Evolutionary conservation across 208 protist genomes (phyloP).

Genomic region (Crithidia sp.): DNA sequence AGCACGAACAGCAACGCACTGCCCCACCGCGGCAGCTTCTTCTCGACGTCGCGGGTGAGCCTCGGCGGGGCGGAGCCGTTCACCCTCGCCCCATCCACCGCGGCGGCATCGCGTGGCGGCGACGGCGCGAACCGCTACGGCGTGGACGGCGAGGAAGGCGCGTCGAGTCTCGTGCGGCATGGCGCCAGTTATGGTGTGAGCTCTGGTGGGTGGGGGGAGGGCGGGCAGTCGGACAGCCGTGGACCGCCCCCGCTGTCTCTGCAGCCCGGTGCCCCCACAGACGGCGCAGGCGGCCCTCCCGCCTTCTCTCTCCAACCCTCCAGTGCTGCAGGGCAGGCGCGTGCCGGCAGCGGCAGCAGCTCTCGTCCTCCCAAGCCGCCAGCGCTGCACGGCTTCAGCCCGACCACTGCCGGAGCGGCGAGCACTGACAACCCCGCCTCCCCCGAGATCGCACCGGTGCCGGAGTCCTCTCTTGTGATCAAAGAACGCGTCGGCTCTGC

Average conservation of each 20-base stretch:
- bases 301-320: too few relatives aligned
- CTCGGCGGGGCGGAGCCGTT: conserved; percentile 7
- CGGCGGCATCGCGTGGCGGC: background rate
- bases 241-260: conserved; percentile 3
- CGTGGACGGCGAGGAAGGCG: background rate
- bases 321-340: background rate
- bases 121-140: background rate
- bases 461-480: conserved; percentile 11
- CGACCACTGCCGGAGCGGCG: background rate
- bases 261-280: background rate
- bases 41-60: conserved; percentile 12
- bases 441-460: background rate
- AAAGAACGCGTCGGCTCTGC: background rate
- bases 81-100: background rate
- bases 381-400: background rate
- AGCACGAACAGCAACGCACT: background rate
- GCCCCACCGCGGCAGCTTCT: conserved; percentile 2
- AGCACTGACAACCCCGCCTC: background rate
- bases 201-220: background rate
- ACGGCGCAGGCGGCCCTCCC: too few relatives aligned
- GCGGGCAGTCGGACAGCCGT: background rate
- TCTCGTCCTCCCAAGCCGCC: background rate
- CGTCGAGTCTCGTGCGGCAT: background rate
- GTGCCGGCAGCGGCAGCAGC: background rate
- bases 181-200: conserved; percentile 8